Evolutionary conservation across 345 rosid species (phyloP).

Genomic region (Salix caprea): DNA sequence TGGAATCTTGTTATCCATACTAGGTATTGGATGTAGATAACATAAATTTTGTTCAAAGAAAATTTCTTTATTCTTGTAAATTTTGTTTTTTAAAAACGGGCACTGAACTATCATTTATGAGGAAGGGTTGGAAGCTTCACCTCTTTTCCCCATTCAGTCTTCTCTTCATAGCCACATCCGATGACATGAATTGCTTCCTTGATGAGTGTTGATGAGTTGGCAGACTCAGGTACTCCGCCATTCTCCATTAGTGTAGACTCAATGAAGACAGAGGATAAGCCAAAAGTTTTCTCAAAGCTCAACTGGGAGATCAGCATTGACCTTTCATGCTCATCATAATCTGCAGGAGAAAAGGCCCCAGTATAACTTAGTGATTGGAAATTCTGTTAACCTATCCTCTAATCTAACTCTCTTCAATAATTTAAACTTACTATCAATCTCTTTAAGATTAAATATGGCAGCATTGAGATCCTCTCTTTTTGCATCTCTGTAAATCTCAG

Average conservation of each 20-base stretch:
- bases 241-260: conserved; percentile 88
- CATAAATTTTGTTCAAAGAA: neutral
- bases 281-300: conserved; percentile 97
- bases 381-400: neutral
- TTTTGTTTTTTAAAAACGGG: no score
- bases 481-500: conserved; percentile 73
- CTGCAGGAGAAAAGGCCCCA: conserved; percentile 32
- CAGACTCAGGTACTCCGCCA: conserved; percentile 94
- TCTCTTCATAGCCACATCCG: conserved; percentile 92
- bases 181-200: conserved; percentile 98
- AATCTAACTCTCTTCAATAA: neutral
- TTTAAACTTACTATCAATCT: conserved; percentile 62
- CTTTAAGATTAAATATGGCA: conserved; percentile 86
- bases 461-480: conserved; percentile 88
- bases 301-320: conserved; percentile 88
- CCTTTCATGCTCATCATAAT: conserved; percentile 85
- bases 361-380: neutral
- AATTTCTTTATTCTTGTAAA: neutral
- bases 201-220: conserved; percentile 69
- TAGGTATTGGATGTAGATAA: neutral
- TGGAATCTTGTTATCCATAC: neutral
- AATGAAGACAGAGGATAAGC: conserved; percentile 85
- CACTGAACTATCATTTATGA: neutral
- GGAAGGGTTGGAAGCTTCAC: conserved; percentile 26
- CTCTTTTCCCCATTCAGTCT: conserved; percentile 98